Evolutionary conservation across 2,329 filamentous ascomycete genomes (phyloP), one percentile per base, ranked within the genome.

Genomic region (Aspergillus alliaceus): DNA sequence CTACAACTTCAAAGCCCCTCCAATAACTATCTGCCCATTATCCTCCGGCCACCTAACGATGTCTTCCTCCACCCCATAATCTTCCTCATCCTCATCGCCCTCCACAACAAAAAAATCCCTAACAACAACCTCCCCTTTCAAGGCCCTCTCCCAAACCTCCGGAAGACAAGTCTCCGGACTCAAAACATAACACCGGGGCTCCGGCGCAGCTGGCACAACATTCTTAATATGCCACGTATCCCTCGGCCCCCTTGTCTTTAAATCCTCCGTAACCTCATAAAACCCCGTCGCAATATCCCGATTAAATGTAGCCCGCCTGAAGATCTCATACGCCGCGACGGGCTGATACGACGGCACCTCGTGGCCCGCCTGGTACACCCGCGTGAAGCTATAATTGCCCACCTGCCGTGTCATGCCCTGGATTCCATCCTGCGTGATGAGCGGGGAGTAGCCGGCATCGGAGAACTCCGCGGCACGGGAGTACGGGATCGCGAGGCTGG

Each of bases 211-310:
- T 0, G 79, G 75, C 1, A 77, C 70, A 35, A 74, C 61, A 46
- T 82, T 80, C 60, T 75, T 82, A 57, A 82, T 75, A 29, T 78
- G 69, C 64, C 66, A 78, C 18, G 73, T 77, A 50, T 71, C 74
- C 6, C 65, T 64, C 6, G 72, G 76, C 1, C 72, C 79, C 59
- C 70, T 47, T 1, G 75, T 79, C 4, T 63, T 64, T 9, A 59
- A 58, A 55, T 74, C 69, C 4, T 62, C 51, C 0, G 59, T 67
- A 1, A 75, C 79, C 8, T 72, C 70, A 0, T 77, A 65, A 32
- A 75, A 75, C 0, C 85, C 84, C 2, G 83, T 86, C 0, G 82
- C 80, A 46, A 87, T 75, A 57, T 85, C 84, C 12, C 71, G 75
- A 47, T 79, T 78, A 48, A 79, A 73, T 48, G 83, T 75, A 0